phyloP scores from a whole-genome alignment of 345 rosid genomes.

The Litchi chinensis region DNA sequence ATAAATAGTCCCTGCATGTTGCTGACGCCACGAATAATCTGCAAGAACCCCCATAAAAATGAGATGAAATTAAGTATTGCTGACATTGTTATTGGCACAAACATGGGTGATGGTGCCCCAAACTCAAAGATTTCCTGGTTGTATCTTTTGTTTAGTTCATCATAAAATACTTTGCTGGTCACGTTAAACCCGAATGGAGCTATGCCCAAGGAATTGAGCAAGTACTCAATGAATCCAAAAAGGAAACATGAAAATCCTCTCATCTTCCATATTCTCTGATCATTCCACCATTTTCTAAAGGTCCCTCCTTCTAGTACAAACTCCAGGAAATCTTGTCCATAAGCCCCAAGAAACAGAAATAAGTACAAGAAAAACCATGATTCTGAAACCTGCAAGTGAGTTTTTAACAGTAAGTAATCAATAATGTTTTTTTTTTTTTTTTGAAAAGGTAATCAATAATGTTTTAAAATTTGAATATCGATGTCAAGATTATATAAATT shows the following conservation, averaged over 20 bases:
- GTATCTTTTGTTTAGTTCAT: constrained; percentile 56
- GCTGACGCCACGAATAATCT: background rate
- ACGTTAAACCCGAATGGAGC: constrained; percentile 50
- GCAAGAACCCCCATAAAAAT: constrained; percentile 33
- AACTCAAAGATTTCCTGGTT: constrained; percentile 62
- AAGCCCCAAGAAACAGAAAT: constrained; percentile 64
- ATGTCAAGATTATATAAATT: too few relatives aligned
- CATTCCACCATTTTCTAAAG: constrained; percentile 71
- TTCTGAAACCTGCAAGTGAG: constrained; percentile 46
- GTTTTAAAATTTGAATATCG: too few relatives aligned
- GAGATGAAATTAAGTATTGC: constrained; percentile 57
- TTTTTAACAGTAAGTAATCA: background rate
- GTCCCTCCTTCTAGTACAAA: constrained; percentile 48
- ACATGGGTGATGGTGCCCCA: constrained; percentile 57
- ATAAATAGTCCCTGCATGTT: constrained; percentile 29
- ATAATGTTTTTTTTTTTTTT: too few relatives aligned
- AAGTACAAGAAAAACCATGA: constrained; percentile 64
- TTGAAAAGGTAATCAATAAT: background rate
- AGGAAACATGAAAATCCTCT: constrained; percentile 47
- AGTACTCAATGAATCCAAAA: constrained; percentile 46
- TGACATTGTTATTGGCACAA: constrained; percentile 41
- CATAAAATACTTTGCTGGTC: constrained; percentile 57
- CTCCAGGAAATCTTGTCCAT: constrained; percentile 49
- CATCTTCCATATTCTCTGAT: constrained; percentile 61
- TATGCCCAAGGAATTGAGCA: constrained; percentile 48